A percentile compares a stretch with the other conserved stretches of the same genome.
Conservation (phyloP, 768 basidiomycete species). For the Ephemerocybe angulata region DNA sequence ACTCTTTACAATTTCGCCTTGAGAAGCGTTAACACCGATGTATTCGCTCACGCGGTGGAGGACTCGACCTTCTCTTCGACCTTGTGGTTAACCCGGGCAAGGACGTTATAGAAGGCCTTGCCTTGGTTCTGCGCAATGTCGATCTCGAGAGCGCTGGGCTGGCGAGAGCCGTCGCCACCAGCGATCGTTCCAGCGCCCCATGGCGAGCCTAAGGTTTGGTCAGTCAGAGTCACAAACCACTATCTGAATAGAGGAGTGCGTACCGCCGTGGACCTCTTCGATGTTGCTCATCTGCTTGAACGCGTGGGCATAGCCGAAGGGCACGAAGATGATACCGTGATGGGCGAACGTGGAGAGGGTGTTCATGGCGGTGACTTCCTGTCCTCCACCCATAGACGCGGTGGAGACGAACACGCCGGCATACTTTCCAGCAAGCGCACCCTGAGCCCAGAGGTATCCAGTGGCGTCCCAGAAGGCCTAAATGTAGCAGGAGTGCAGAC, state of each 20-base stretch:
- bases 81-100: constrained; percentile 36
- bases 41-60: constrained; percentile 1
- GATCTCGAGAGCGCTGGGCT: constrained; percentile 54
- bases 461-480: constrained; percentile 79
- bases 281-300: constrained; percentile 35
- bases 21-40: constrained; percentile 1
- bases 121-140: constrained; percentile 59
- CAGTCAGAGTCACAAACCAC: not conserved
- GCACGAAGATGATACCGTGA: constrained; percentile 49
- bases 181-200: constrained; percentile 80
- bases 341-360: constrained; percentile 55
- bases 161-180: constrained; percentile 51
- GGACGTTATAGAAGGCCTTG: constrained; percentile 47
- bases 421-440: constrained; percentile 63
- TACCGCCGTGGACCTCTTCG: constrained; percentile 59
- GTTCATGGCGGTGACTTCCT: constrained; percentile 49
- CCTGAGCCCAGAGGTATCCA: constrained; percentile 56
- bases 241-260: constrained; percentile 14
- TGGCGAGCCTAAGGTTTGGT: constrained; percentile 50
- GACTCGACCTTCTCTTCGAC: not conserved
- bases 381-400: constrained; percentile 66
- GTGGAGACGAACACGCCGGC: constrained; percentile 68
- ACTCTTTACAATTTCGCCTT: constrained; percentile 5
- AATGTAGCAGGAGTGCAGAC: not conserved
- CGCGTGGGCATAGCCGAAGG: constrained; percentile 33